Percentiles rank a stretch among this genome's conserved stretches.
phyloP scores from a whole-genome alignment of 352 stramenopile species.

The Globisporangium orthogonon region DNA sequence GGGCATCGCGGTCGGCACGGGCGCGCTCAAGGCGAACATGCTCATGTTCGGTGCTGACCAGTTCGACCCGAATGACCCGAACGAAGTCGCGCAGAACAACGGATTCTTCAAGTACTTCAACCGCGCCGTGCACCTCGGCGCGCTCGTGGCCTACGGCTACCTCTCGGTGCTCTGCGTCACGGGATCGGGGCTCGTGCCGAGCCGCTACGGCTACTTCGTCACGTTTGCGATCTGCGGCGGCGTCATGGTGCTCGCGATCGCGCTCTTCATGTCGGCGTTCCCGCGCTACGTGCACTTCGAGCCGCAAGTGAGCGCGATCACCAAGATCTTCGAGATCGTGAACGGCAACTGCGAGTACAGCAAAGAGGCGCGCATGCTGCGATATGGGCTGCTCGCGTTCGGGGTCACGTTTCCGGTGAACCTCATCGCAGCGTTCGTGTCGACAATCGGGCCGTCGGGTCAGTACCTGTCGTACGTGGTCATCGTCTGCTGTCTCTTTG shows the following conservation, averaged over 20 bases:
- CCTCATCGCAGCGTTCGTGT: constrained; percentile 63
- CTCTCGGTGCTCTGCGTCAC: constrained; percentile 86
- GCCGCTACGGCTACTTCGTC: constrained; percentile 86
- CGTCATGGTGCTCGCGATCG: constrained; percentile 79
- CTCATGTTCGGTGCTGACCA: constrained; percentile 85
- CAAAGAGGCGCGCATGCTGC: constrained; percentile 72
- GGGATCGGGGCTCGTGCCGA: constrained; percentile 59
- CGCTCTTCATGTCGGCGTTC: constrained; percentile 51
- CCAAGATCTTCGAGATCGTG: constrained; percentile 67
- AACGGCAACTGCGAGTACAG: constrained; percentile 73
- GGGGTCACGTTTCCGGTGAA: constrained; percentile 63
- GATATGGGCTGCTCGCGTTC: constrained; percentile 66
- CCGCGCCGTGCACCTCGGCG: constrained; percentile 88
- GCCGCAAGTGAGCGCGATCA: constrained; percentile 66
- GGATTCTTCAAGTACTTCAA: constrained; percentile 92
- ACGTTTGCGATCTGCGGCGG: constrained; percentile 79
- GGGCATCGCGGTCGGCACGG: constrained; percentile 70
- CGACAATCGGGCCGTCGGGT: constrained; percentile 36
- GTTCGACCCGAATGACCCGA: constrained; percentile 81
- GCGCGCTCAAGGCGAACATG: constrained; percentile 84
- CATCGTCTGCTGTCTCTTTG: constrained; percentile 54
- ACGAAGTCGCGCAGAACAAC: constrained; percentile 72
- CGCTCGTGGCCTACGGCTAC: constrained; percentile 89
- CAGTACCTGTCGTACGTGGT: constrained; percentile 75
- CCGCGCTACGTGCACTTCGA: constrained; percentile 70